Evolutionary conservation across 78 protist species (phyloP).

Genomic region (slime mould (Dictyostelium discoideum)): dicty_2.7 NC_007091.3:4230501-4231000

Average conservation of each 20-base stretch:
- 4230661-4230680: slow-evolving; percentile 53
- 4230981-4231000: slow-evolving; percentile 77
- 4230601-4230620: slow-evolving; percentile 80
- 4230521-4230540: slow-evolving; percentile 24
- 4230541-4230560: slow-evolving; percentile 27
- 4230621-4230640: background rate
- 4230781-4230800: slow-evolving; percentile 72
- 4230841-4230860: slow-evolving; percentile 80
- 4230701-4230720: slow-evolving; percentile 77
- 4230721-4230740: slow-evolving; percentile 89
- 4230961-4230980: slow-evolving; percentile 79
- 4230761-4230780: slow-evolving; percentile 82
- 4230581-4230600: slow-evolving; percentile 50
- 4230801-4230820: slow-evolving; percentile 94
- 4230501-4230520: slow-evolving; percentile 1
- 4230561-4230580: slow-evolving; percentile 42
- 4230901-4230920: slow-evolving; percentile 33
- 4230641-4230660: slow-evolving; percentile 57
- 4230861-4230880: slow-evolving; percentile 89
- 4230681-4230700: slow-evolving; percentile 12
- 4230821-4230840: slow-evolving; percentile 76
- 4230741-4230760: slow-evolving; percentile 82
- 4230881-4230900: background rate
- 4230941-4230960: slow-evolving; percentile 41
- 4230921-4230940: slow-evolving; percentile 74